phyloP scores from a whole-genome alignment of 257 asterid genomes.

The Capsicum pubescens region DNA sequence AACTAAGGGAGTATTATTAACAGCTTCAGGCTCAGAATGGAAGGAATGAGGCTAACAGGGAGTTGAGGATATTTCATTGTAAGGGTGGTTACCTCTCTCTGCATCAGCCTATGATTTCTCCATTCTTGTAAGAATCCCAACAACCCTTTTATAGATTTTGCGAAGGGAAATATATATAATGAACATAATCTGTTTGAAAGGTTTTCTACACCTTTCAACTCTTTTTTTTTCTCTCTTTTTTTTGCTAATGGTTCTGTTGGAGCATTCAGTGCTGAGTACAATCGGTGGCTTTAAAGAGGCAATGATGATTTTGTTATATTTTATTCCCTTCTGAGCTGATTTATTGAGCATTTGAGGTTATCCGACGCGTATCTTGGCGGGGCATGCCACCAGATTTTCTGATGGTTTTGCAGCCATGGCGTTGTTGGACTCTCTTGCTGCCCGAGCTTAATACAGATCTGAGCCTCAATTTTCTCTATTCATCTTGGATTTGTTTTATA shows the following conservation, averaged over 20 bases:
- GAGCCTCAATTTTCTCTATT: background rate
- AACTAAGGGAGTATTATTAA: too few species aligned
- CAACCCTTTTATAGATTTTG: constrained; percentile 29
- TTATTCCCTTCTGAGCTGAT: background rate
- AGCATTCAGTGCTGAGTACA: too few species aligned
- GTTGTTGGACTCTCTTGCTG: background rate
- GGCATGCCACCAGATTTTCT: background rate
- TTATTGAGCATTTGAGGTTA: background rate
- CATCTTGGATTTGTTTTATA: too few species aligned
- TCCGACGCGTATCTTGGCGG: background rate
- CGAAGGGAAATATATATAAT: background rate
- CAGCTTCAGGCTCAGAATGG: background rate
- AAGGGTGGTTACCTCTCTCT: constrained; percentile 67
- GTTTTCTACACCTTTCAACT: background rate
- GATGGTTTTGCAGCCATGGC: constrained; percentile 35
- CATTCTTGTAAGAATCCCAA: constrained; percentile 23
- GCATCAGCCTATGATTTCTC: constrained; percentile 39
- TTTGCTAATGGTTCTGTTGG: too few species aligned
- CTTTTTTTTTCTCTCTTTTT: too few species aligned
- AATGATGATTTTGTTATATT: background rate
- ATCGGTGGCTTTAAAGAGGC: too few species aligned
- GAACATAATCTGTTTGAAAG: background rate
- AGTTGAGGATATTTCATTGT: constrained; percentile 29
- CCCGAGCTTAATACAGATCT: background rate
- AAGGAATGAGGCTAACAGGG: constrained; percentile 24